Base-by-base conservation (phyloP, 768 basidiomycete species). In the Phylloporus sp. region DNA sequence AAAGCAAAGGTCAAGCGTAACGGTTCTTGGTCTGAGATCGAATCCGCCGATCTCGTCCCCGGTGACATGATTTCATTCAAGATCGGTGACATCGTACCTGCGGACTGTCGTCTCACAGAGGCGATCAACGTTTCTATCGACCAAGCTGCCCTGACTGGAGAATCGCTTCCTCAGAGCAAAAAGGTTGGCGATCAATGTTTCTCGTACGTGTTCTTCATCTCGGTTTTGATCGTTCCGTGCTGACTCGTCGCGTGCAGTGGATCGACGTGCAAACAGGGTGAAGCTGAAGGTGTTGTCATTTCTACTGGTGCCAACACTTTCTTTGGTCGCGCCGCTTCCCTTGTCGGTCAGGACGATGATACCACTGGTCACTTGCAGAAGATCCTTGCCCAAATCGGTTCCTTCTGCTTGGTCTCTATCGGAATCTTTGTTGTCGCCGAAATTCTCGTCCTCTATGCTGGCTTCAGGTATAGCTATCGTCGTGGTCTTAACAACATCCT, bases 11-110 rank as follows among this genome's bases (percentile, higher is more conserved):
- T 91, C 64, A 90, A 81, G 74, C 93, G 95, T 46, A 77, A 77
- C 50, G 89, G 89, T 50, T 60, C 60, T 28, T 97, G 95, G 95
- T 64, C 69, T 17, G 95, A 98, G 67, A 86, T 97, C 55, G 95
- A 98, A 62, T 93, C 91, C 0, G 58, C 93, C 28, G 78, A 74
- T 28, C 82, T 98, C 43, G 93, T 96, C 28, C 95, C 95, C 40
- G 95, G 94, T 64, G 95, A 98, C 63, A 87, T 96, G 78, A 72
- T 98, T 49, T 76, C 92, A 4, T 98, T 97, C 90, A 98, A 98
- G 73, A 97, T 97, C 68, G 95, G 95, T 74, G 95, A 97, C 61
- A 89, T 98, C 54, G 95, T 97, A 49, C 92, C 95, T 43, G 94
- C 93, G 52, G 95, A 97, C 64, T 96, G 94, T 71, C 91, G 94